phyloP scores from a whole-genome alignment of 2,329 filamentous ascomycete genomes.

The Trichothecium sympodiale region DNA sequence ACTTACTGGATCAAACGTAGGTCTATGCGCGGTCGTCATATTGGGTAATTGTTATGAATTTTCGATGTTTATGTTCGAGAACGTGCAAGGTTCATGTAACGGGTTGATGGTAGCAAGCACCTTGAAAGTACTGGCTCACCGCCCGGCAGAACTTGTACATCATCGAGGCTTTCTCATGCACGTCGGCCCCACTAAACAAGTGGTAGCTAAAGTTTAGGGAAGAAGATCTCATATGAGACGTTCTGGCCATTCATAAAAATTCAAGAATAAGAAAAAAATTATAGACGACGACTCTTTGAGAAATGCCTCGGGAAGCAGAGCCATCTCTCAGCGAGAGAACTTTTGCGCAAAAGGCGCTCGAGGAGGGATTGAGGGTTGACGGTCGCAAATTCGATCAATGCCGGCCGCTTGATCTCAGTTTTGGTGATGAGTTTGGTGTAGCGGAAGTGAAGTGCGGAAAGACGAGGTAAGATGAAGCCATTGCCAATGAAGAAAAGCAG shows the following conservation, averaged over 20 bases:
- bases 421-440: slow-evolving; percentile 85
- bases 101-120: too few relatives aligned
- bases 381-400: slow-evolving; percentile 73
- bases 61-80: too few relatives aligned
- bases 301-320: slow-evolving; percentile 86
- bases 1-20: slow-evolving; percentile 86
- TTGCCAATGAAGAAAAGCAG: too few relatives aligned
- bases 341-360: slow-evolving; percentile 75
- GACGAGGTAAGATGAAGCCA: slow-evolving; percentile 53
- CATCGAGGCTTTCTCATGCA: background rate
- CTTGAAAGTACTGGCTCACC: slow-evolving; percentile 1
- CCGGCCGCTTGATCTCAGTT: slow-evolving; percentile 63
- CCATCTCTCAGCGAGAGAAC: slow-evolving; percentile 80
- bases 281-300: too few relatives aligned
- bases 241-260: too few relatives aligned
- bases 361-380: slow-evolving; percentile 73
- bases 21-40: slow-evolving; percentile 66
- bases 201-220: too few relatives aligned
- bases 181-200: too few relatives aligned
- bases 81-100: too few relatives aligned
- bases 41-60: slow-evolving; percentile 5
- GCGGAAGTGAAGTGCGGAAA: slow-evolving; percentile 81
- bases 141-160: too few relatives aligned
- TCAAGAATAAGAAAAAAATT: too few relatives aligned
- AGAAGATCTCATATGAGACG: too few relatives aligned